Percentiles rank a stretch among this genome's conserved stretches.
Conservation (phyloP, 225 moss, liverwort and hornwort genomes). For the Bryoerythrophyllum caledonicum region DNA sequence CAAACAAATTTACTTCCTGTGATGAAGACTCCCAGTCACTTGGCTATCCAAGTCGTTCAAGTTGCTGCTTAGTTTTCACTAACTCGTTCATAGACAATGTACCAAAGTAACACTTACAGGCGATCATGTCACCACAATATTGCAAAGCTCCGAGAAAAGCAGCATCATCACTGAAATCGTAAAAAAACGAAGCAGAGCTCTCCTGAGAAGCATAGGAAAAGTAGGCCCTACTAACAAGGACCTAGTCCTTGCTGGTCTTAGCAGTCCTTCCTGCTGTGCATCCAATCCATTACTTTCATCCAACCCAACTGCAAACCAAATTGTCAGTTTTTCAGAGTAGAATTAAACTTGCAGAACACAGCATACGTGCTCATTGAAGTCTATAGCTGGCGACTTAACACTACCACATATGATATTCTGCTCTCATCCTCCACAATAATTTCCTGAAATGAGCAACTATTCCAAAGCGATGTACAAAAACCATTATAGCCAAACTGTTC, state of each 20-base stretch:
- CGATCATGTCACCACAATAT: constrained; percentile 9
- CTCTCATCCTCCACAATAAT: constrained; percentile 9
- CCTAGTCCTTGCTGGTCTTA: constrained; percentile 28
- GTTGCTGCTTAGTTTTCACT: constrained; percentile 10
- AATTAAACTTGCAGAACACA: constrained; percentile 15
- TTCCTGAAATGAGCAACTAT: neutral
- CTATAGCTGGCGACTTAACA: constrained; percentile 4
- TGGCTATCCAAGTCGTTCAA: constrained; percentile 2
- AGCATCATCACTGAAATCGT: neutral
- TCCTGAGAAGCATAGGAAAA: constrained; percentile 19
- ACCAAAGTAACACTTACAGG: constrained; percentile 10
- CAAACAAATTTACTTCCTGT: neutral
- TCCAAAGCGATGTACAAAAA: constrained; percentile 5
- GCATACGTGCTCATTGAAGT: neutral
- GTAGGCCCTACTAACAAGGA: constrained; percentile 22
- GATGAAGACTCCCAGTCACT: constrained; percentile 7
- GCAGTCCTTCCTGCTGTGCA: constrained; percentile 31
- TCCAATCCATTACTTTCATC: constrained; percentile 25
- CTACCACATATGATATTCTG: constrained; percentile 9
- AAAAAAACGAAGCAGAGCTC: neutral
- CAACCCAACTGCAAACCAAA: constrained; percentile 26
- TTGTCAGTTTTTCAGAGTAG: constrained; percentile 21
- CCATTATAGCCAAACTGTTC: neutral
- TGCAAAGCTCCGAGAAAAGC: constrained; percentile 11
- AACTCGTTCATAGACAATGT: neutral